Evolutionary conservation across 352 stramenopile genomes (phyloP).

Genomic region (Globisporangium radiosum): DNA sequence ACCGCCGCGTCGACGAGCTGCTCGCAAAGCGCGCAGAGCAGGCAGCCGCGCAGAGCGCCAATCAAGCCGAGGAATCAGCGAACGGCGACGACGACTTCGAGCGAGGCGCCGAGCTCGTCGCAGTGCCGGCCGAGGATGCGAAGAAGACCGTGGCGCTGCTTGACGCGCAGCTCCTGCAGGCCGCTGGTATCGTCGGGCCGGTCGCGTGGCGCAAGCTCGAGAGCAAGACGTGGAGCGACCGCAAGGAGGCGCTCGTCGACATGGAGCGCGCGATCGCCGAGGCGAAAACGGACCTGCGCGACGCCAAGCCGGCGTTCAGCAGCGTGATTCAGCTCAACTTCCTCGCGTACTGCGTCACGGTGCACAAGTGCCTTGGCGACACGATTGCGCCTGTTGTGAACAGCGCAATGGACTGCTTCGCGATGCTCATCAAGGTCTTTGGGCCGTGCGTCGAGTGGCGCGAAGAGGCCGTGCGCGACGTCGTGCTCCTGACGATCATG

Average conservation of each 20-base stretch:
- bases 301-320: slow-evolving; percentile 52
- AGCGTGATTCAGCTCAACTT: slow-evolving; percentile 63
- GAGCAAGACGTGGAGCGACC: slow-evolving; percentile 80
- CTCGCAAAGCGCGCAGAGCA: slow-evolving; percentile 34
- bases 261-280: slow-evolving; percentile 64
- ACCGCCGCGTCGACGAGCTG: slow-evolving; percentile 66
- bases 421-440: slow-evolving; percentile 70
- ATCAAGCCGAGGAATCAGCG: slow-evolving; percentile 34
- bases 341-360: slow-evolving; percentile 48
- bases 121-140: slow-evolving; percentile 47
- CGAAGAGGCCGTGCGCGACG: slow-evolving; percentile 45
- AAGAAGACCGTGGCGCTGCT: slow-evolving; percentile 34
- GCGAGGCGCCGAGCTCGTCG: slow-evolving; percentile 22
- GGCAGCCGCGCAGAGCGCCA: slow-evolving; percentile 22
- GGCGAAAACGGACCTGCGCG: slow-evolving; percentile 61
- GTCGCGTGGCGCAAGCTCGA: slow-evolving; percentile 73
- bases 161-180: slow-evolving; percentile 27
- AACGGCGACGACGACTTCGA: slow-evolving; percentile 19
- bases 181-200: slow-evolving; percentile 46
- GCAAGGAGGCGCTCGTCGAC: slow-evolving; percentile 73
- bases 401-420: slow-evolving; percentile 56
- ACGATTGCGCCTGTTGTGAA: slow-evolving; percentile 74
- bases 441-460: slow-evolving; percentile 71
- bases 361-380: slow-evolving; percentile 55
- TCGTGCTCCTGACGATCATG: slow-evolving; percentile 59